Evolutionary conservation across 441 rosid species (phyloP), one percentile per base, ranked within the genome.

Genomic region (Eruca vesicaria): DNA sequence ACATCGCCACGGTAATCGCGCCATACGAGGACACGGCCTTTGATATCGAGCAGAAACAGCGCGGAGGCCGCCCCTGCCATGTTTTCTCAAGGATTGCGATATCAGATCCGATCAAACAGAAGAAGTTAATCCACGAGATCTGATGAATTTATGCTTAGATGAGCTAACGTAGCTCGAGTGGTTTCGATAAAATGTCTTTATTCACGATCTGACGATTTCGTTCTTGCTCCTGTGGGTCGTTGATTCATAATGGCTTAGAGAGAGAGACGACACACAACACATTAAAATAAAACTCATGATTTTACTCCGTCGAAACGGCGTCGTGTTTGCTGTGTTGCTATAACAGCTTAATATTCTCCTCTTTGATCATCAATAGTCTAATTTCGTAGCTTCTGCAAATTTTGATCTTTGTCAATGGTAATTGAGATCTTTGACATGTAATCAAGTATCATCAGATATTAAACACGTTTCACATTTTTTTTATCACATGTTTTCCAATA

Each of bases 31-130:
- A 96, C 90, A 32, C 97, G 97, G 14, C 99, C 99, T 64, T 96
- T 96, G 70, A 93, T 91, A 76, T 96, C 99, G 65, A 96, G 89
- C 31, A 96, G 94, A 81, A 96, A 96, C 80, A 96, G 89, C 41
- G 99, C 97, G 36, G 99, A 96, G 72, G 86, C 97, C 70, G 99
- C 98, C 63, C 98, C 97, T n/a, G 97, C 89, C 98, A 93, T 93
- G 69, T 38, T 63, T 32, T 52, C 58, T 20, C 58, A 1, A 1
- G 32, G 66, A 76, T 60, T 56, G 23, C 18, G 33, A 73, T 53
- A 3, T 68, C 77, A 72, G 81, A 78, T 78, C 81, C 77, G 76
- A 77, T 77, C 69, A 68, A 68, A 61, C 14, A 29, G 29, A 38
- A 7, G 56, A 35, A 59, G 9, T 2, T 5, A 26, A 66, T 15